Percentiles rank a stretch among this genome's conserved stretches.
These are phyloP conservation scores for Xylaria sp. DNA, from an alignment of 2,329 filamentous ascomycete genomes.

Conservation along the genomic window DNA sequence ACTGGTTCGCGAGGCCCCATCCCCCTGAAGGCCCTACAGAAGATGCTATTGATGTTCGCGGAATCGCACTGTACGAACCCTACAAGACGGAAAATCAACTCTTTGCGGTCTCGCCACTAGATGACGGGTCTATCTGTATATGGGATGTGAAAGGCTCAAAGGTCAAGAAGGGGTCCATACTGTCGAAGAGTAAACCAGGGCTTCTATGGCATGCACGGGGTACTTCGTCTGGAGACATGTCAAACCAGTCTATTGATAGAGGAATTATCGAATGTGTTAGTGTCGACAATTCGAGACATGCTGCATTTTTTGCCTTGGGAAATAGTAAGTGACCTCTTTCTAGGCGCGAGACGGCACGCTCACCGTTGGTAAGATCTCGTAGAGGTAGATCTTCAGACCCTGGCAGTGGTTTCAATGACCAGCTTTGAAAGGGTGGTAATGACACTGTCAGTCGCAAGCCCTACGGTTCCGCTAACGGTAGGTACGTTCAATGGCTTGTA, in stretches of 20 bases:
- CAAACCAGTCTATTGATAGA: conserved; percentile 56
- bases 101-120: conserved; percentile 78
- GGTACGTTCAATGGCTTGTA: conserved; percentile 85
- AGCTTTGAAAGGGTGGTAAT: conserved; percentile 86
- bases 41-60: conserved; percentile 73
- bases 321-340: conserved; percentile 61
- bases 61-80: conserved; percentile 73
- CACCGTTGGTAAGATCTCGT: conserved; percentile 65
- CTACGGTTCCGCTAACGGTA: conserved; percentile 79
- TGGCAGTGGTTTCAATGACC: conserved; percentile 74
- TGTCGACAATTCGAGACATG: conserved; percentile 73
- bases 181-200: conserved; percentile 72
- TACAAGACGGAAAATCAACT: conserved; percentile 62
- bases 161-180: conserved; percentile 67
- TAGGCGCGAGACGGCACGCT: conserved; percentile 23
- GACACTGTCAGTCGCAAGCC: conserved; percentile 76
- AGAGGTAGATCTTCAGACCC: conserved; percentile 81
- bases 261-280: conserved; percentile 84
- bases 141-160: conserved; percentile 77
- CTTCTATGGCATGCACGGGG: conserved; percentile 64
- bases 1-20: conserved; percentile 77
- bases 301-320: conserved; percentile 83
- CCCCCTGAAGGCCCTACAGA: conserved; percentile 54
- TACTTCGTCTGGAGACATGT: conserved; percentile 51
- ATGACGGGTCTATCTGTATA: conserved; percentile 87